These are phyloP conservation scores for Dysphania ambrosioides DNA, from an alignment of 148 eudicot genomes.

Conservation along the genomic window DNA sequence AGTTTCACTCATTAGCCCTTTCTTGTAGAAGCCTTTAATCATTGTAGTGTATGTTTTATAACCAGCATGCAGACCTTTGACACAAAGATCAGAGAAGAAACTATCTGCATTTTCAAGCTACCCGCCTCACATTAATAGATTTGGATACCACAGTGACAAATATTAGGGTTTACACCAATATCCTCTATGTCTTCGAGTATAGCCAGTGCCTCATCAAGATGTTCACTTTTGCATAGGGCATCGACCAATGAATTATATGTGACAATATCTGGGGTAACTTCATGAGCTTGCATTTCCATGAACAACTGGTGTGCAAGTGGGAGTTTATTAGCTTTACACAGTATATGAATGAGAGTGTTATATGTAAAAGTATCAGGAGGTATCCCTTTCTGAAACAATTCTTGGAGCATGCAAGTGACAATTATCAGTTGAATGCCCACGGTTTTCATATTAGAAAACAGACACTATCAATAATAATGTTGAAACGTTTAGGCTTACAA, in stretches of 20 bases:
- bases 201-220: constrained; percentile 14
- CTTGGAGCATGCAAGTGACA: no score
- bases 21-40: constrained; percentile 14
- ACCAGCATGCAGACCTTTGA: background rate
- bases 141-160: constrained; percentile 1
- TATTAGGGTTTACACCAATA: constrained; percentile 4
- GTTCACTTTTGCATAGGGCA: constrained; percentile 17
- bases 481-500: no score
- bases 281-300: background rate
- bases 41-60: background rate
- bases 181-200: constrained; percentile 1
- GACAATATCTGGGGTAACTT: no score
- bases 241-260: constrained; percentile 10
- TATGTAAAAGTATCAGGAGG: no score
- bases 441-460: no score
- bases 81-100: constrained; percentile 4
- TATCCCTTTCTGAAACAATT: no score
- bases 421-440: no score
- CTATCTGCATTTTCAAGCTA: constrained; percentile 7
- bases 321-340: constrained; percentile 4
- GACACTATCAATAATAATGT: no score
- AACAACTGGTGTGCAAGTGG: background rate
- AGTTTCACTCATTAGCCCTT: constrained; percentile 11
- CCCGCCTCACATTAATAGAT: constrained; percentile 16
- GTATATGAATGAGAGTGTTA: constrained; percentile 11